Percentiles rank a stretch among this genome's conserved stretches.
These are phyloP conservation scores for Picea sitchensis DNA, from an alignment of 75 land plant genomes.

Conservation along the genomic window DNA sequence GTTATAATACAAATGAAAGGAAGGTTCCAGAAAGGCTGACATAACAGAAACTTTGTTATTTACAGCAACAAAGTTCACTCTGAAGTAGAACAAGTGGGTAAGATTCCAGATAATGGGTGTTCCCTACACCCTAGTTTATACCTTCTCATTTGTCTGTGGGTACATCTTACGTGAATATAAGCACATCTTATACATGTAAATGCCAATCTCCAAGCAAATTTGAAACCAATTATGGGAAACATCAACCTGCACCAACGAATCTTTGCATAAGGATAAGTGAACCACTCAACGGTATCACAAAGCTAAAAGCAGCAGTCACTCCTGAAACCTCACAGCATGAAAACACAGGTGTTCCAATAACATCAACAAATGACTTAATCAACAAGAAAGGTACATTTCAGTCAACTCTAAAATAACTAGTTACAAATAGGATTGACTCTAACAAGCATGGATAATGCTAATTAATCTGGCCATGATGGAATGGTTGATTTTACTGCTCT, in stretches of 20 bases:
- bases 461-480: too few species aligned
- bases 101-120: background rate
- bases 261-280: slow-evolving; percentile 2
- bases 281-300: background rate
- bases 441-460: too few species aligned
- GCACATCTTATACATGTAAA: slow-evolving; percentile 7
- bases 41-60: background rate
- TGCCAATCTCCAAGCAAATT: slow-evolving; percentile 14
- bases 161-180: background rate
- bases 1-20: background rate
- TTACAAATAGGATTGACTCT: too few species aligned
- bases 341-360: too few species aligned
- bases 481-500: too few species aligned
- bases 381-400: too few species aligned
- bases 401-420: too few species aligned
- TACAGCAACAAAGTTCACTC: background rate
- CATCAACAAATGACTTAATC: too few species aligned
- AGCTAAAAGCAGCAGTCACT: background rate
- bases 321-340: too few species aligned
- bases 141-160: slow-evolving; percentile 5
- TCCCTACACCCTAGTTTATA: slow-evolving; percentile 3
- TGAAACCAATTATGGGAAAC: slow-evolving; percentile 7
- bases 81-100: background rate
- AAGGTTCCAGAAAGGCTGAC: slow-evolving; percentile 2
- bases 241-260: slow-evolving; percentile 9